Conservation (phyloP, 2,329 filamentous ascomycete species). For the Colletotrichum kahawae region DNA sequence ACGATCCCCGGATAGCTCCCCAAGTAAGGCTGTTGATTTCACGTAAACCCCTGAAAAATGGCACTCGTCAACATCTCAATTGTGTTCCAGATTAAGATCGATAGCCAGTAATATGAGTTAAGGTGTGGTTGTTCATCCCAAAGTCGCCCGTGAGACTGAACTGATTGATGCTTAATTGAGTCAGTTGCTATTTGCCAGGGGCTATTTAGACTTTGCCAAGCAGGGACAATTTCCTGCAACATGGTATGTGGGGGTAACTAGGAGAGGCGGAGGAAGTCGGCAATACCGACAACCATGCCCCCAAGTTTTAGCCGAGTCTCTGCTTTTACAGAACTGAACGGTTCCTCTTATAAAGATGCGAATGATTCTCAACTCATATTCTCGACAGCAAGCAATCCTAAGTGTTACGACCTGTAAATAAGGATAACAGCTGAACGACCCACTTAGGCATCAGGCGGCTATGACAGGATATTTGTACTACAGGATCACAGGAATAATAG, state of each 20-base stretch:
- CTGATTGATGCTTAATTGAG: not conserved
- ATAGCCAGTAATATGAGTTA: not conserved
- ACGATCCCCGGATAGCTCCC: not conserved
- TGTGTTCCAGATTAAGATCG: not conserved
- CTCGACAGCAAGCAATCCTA: not conserved
- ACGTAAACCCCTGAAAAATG: not conserved
- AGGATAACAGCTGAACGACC: no score
- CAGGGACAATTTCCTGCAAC: not conserved
- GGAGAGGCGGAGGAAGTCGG: not conserved
- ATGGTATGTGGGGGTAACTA: not conserved
- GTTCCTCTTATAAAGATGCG: not conserved
- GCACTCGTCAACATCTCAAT: not conserved
- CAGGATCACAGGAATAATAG: no score
- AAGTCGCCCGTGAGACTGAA: not conserved
- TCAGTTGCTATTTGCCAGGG: not conserved
- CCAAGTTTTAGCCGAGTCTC: not conserved
- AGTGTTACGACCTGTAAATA: no score
- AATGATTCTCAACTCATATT: not conserved
- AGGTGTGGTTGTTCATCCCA: not conserved
- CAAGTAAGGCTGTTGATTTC: not conserved
- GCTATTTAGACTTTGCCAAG: not conserved
- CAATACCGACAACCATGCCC: not conserved
- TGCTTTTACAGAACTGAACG: not conserved
- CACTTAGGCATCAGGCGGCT: no score
- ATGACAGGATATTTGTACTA: no score